A percentile compares a stretch with the other conserved stretches of the same genome.
These are phyloP conservation scores for Didymella pomorum DNA, from an alignment of 2,329 filamentous ascomycete species.

Conservation along the genomic window DNA sequence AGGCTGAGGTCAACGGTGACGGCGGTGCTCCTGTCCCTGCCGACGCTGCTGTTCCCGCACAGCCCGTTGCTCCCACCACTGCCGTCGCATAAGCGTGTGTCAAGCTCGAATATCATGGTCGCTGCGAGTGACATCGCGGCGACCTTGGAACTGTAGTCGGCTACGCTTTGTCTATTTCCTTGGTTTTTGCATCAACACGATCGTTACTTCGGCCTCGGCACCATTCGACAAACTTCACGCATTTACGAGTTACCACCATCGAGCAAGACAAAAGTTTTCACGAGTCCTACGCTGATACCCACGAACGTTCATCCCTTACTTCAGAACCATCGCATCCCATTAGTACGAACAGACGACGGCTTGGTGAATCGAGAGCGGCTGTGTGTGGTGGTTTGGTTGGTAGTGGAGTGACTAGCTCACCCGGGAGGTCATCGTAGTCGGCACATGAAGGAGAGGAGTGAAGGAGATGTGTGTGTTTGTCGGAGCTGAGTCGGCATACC, in stretches of 20 bases:
- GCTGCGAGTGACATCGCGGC: slow-evolving; percentile 33
- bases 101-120: slow-evolving; percentile 6
- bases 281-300: slow-evolving; percentile 56
- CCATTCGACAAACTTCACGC: slow-evolving; percentile 48
- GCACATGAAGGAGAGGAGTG: slow-evolving; percentile 17
- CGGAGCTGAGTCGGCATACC: slow-evolving; percentile 38
- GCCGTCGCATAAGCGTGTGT: slow-evolving; percentile 45
- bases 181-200: slow-evolving; percentile 34
- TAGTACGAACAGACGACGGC: slow-evolving; percentile 48
- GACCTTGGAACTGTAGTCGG: slow-evolving; percentile 4
- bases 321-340: slow-evolving; percentile 50
- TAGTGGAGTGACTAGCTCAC: slow-evolving; percentile 26
- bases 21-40: slow-evolving; percentile 38
- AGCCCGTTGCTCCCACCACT: slow-evolving; percentile 53
- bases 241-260: slow-evolving; percentile 46
- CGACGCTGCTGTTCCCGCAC: slow-evolving; percentile 34
- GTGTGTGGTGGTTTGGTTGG: slow-evolving; percentile 40
- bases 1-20: slow-evolving; percentile 65
- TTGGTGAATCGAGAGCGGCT: slow-evolving; percentile 47
- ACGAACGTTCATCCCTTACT: slow-evolving; percentile 51
- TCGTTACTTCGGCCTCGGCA: slow-evolving; percentile 46
- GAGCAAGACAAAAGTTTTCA: slow-evolving; percentile 50
- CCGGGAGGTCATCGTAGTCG: not conserved
- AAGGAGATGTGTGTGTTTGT: slow-evolving; percentile 35
- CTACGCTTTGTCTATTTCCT: slow-evolving; percentile 21